Evolutionary conservation across 305 asterid genomes (phyloP).

Genomic region (Ilex paraguariensis): DNA sequence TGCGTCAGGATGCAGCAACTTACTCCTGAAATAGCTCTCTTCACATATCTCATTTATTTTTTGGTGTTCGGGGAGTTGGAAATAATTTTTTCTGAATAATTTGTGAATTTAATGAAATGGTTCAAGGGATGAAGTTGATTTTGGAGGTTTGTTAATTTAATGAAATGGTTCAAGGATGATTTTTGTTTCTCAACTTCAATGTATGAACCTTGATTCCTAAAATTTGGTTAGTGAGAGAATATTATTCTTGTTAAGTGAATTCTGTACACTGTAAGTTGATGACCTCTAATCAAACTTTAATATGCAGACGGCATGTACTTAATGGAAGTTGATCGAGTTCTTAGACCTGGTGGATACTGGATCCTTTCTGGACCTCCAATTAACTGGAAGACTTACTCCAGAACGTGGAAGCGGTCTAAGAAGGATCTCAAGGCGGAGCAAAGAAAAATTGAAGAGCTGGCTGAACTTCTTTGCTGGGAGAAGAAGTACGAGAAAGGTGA

Average conservation of each 20-base stretch:
- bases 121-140: too few species aligned
- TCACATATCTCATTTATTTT: too few species aligned
- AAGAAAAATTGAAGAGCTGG: background rate
- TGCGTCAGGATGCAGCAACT: too few species aligned
- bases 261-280: background rate
- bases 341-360: background rate
- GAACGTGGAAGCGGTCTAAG: background rate
- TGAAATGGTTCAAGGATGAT: background rate
- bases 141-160: background rate
- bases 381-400: background rate
- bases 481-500: background rate
- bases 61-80: too few species aligned
- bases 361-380: background rate
- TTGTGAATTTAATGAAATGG: too few species aligned
- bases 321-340: background rate
- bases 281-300: too few species aligned
- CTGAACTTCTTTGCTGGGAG: slow-evolving; percentile 1
- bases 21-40: too few species aligned
- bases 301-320: background rate
- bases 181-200: background rate
- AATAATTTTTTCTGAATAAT: too few species aligned
- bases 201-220: background rate
- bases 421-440: background rate
- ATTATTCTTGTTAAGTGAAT: background rate
- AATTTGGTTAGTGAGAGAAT: background rate